Conservation (phyloP, 768 basidiomycete genomes). For the Boletus rubroflammeus region DNA sequence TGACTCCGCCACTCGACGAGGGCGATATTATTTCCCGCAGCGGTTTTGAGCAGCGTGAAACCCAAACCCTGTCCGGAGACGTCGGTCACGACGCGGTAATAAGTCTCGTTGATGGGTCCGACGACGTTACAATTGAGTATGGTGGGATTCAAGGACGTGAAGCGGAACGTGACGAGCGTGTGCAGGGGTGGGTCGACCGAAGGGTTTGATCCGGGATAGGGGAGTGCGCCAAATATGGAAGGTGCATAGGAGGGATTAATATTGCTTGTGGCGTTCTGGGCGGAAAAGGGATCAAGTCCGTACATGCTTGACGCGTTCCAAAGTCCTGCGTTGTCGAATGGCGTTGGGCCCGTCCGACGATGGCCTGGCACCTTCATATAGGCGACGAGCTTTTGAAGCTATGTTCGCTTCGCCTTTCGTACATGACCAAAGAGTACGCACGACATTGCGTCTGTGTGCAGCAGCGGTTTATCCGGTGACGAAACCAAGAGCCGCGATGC, state of each 20-base stretch:
- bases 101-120: constrained; percentile 46
- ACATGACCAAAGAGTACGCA: neutral
- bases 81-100: constrained; percentile 51
- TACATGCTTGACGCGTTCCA: constrained; percentile 13
- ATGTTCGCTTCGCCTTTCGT: constrained; percentile 2
- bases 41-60: constrained; percentile 52
- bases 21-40: constrained; percentile 44
- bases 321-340: neutral
- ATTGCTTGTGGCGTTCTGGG: constrained; percentile 21
- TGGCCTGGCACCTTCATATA: constrained; percentile 11
- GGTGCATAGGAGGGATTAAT: constrained; percentile 26
- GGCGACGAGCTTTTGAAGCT: constrained; percentile 7
- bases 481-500: neutral
- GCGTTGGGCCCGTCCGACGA: neutral
- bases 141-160: constrained; percentile 48
- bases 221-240: constrained; percentile 63
- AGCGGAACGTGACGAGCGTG: constrained; percentile 41
- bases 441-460: neutral
- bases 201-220: constrained; percentile 41
- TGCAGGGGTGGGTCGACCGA: constrained; percentile 26
- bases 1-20: constrained; percentile 55
- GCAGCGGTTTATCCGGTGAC: neutral
- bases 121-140: constrained; percentile 55
- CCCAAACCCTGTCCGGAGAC: constrained; percentile 43
- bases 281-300: constrained; percentile 28